Percentiles rank a stretch among this genome's conserved stretches.
Conservation (phyloP, 768 basidiomycete genomes). For the Neoboletus subvelutipes region DNA sequence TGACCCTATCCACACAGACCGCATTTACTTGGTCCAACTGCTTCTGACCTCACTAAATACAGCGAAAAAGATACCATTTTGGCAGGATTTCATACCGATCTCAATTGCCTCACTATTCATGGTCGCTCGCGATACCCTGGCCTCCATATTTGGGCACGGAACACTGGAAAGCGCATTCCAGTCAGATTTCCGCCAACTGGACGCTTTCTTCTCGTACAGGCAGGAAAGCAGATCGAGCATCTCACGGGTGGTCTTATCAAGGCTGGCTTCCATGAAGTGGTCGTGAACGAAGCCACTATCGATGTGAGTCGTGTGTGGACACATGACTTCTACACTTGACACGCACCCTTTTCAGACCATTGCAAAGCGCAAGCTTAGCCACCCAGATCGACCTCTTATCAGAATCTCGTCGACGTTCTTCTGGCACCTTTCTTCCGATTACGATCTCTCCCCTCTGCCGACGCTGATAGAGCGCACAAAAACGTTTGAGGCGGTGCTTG, state of each 20-base stretch:
- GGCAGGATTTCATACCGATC: slow-evolving; percentile 92
- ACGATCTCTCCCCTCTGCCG: slow-evolving; percentile 67
- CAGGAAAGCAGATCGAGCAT: slow-evolving; percentile 94
- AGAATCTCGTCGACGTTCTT: slow-evolving; percentile 98
- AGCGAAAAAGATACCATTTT: slow-evolving; percentile 79
- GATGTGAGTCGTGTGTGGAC: slow-evolving; percentile 42
- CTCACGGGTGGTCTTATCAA: slow-evolving; percentile 81
- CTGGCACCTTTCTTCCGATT: slow-evolving; percentile 90
- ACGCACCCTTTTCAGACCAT: slow-evolving; percentile 48
- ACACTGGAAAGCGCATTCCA: slow-evolving; percentile 85
- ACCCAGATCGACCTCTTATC: slow-evolving; percentile 79
- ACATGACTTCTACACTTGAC: not conserved
- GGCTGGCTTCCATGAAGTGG: slow-evolving; percentile 94
- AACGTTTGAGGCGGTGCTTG: slow-evolving; percentile 39
- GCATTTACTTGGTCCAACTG: slow-evolving; percentile 90
- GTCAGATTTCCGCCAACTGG: slow-evolving; percentile 83
- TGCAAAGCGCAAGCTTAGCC: slow-evolving; percentile 52
- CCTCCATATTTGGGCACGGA: slow-evolving; percentile 92
- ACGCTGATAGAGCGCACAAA: slow-evolving; percentile 49
- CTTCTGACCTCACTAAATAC: slow-evolving; percentile 84
- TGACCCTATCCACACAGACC: slow-evolving; percentile 44
- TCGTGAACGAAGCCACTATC: slow-evolving; percentile 79
- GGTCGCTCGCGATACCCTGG: slow-evolving; percentile 86
- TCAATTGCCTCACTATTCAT: slow-evolving; percentile 92
- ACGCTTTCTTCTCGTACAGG: slow-evolving; percentile 86